Percentiles rank a stretch among this genome's conserved stretches.
These are phyloP conservation scores for Candida suzukii DNA, from an alignment of 805 yeast species.

Conservation along the genomic window DNA sequence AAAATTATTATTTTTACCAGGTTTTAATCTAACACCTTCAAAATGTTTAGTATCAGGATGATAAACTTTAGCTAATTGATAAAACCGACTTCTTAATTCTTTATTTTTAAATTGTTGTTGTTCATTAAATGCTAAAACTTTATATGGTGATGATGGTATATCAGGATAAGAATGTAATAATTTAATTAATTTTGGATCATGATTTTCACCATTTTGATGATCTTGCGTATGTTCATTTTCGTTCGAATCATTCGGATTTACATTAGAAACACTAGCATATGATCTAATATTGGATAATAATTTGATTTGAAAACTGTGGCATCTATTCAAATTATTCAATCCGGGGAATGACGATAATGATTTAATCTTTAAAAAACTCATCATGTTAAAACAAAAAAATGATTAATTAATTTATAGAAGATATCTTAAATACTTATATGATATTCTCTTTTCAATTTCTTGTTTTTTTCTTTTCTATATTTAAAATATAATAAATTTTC, in stretches of 20 bases:
- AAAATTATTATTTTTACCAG: neutral
- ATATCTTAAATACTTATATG: too few relatives aligned
- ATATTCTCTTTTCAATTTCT: too few relatives aligned
- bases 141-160: slow-evolving; percentile 49
- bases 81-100: slow-evolving; percentile 42
- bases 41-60: slow-evolving; percentile 60
- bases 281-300: neutral
- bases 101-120: slow-evolving; percentile 28
- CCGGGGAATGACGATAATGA: too few relatives aligned
- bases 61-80: slow-evolving; percentile 60
- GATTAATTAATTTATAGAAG: too few relatives aligned
- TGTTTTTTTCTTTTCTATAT: too few relatives aligned
- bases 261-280: slow-evolving; percentile 1
- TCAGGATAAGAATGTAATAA: slow-evolving; percentile 36
- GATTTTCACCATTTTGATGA: neutral
- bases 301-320: neutral
- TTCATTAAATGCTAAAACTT: slow-evolving; percentile 43
- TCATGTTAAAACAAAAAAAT: too few relatives aligned
- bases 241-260: neutral
- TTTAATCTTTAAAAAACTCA: too few relatives aligned
- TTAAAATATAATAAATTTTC: too few relatives aligned
- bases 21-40: slow-evolving; percentile 10
- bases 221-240: neutral
- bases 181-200: slow-evolving; percentile 17
- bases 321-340: too few relatives aligned